A percentile compares a stretch with the other conserved stretches of the same genome.
phyloP scores from a whole-genome alignment of 2,329 filamentous ascomycete species.

The Pseudocercospora fuligena region DNA sequence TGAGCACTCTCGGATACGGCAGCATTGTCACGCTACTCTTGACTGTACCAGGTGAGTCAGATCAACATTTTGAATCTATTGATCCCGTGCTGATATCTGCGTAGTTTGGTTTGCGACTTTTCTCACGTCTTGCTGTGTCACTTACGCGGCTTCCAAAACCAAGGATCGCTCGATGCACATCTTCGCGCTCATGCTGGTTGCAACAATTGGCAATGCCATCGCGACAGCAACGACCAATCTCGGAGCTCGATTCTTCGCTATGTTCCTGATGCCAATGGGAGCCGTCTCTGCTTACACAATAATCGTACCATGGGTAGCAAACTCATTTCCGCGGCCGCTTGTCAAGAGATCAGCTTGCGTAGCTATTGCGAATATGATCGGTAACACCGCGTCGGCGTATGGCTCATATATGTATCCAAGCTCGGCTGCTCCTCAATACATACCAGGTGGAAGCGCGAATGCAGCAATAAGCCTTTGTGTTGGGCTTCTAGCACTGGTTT shows the following conservation, averaged over 20 bases:
- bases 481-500: constrained; percentile 41
- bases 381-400: constrained; percentile 44
- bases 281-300: constrained; percentile 39
- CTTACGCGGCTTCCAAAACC: constrained; percentile 59
- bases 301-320: constrained; percentile 36
- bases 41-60: constrained; percentile 46
- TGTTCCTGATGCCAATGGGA: constrained; percentile 59
- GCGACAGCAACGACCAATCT: constrained; percentile 57
- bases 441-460: constrained; percentile 44
- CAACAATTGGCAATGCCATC: constrained; percentile 61
- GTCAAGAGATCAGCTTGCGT: constrained; percentile 79
- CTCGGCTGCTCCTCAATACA: constrained; percentile 44
- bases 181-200: constrained; percentile 57
- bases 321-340: constrained; percentile 53
- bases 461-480: constrained; percentile 44
- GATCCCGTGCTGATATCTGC: constrained; percentile 38
- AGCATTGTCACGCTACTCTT: constrained; percentile 60
- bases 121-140: constrained; percentile 59
- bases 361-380: constrained; percentile 65
- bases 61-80: background rate
- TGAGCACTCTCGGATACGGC: constrained; percentile 64
- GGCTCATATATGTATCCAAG: constrained; percentile 42
- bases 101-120: constrained; percentile 62
- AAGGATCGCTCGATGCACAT: constrained; percentile 64
- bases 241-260: constrained; percentile 63